A percentile compares a stretch with the other conserved stretches of the same genome.
Conservation (phyloP, 768 basidiomycete species). For the Daedaleopsis nitida region DNA sequence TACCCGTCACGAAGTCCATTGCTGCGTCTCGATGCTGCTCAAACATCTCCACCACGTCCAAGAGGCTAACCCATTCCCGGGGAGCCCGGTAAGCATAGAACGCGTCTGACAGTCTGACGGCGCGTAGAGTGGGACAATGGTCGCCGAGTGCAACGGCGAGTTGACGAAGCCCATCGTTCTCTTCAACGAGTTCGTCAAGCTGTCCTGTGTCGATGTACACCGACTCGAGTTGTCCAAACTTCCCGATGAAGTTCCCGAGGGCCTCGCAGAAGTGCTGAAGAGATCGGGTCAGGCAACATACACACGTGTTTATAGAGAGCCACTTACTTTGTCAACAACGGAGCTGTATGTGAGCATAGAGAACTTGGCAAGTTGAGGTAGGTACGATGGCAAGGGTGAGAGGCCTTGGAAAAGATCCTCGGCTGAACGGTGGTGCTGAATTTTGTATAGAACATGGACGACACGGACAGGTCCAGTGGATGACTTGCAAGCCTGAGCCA, state of each 20-base stretch:
- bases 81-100: not conserved
- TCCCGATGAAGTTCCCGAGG: not conserved
- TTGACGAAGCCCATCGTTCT: not conserved
- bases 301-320: not conserved
- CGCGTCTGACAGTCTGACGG: not conserved
- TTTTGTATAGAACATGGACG: not conserved
- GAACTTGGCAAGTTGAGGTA: not conserved
- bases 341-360: not conserved
- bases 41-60: not conserved
- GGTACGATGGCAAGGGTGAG: not conserved
- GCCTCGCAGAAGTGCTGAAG: not conserved
- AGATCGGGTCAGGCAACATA: not conserved
- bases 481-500: not conserved
- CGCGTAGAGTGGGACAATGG: not conserved
- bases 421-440: not conserved
- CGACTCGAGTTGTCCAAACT: not conserved
- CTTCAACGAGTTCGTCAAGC: not conserved
- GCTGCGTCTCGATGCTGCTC: not conserved
- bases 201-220: not conserved
- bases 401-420: not conserved
- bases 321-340: not conserved
- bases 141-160: not conserved
- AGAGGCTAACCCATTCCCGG: not conserved
- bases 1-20: not conserved
- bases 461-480: not conserved